Evolutionary conservation across 305 asterid species (phyloP).

Genomic region (Solanum hybrid): DNA sequence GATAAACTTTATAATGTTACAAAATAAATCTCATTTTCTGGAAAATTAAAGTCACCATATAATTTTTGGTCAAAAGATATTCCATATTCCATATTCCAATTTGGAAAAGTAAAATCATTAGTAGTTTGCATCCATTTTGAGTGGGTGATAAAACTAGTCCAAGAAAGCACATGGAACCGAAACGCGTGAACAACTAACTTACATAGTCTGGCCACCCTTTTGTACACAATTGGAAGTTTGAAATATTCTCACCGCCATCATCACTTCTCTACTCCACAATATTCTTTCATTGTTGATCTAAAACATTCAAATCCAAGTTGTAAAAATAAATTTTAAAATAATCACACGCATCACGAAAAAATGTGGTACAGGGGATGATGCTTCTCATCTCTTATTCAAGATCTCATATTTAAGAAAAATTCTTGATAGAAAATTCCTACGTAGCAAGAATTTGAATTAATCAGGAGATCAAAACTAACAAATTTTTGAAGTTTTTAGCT

Average conservation of each 20-base stretch:
- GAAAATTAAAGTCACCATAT: not conserved
- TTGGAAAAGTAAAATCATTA: not conserved
- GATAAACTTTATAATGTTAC: not conserved
- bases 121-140: not conserved
- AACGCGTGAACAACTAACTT: not conserved
- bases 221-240: not conserved
- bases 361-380: not conserved
- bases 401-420: too few relatives aligned
- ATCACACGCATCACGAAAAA: not conserved
- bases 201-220: not conserved
- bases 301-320: not conserved
- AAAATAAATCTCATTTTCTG: not conserved
- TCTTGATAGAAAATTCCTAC: too few relatives aligned
- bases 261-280: not conserved
- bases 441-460: rapidly evolving
- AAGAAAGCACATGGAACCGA: not conserved
- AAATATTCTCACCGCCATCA: not conserved
- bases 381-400: too few relatives aligned
- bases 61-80: not conserved
- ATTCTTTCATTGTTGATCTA: not conserved
- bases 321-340: not conserved
- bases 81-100: not conserved
- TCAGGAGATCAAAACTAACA: not conserved
- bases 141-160: not conserved
- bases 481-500: not conserved